Evolutionary conservation across 768 basidiomycete species (phyloP).

Genomic region (Mycena pura): DNA sequence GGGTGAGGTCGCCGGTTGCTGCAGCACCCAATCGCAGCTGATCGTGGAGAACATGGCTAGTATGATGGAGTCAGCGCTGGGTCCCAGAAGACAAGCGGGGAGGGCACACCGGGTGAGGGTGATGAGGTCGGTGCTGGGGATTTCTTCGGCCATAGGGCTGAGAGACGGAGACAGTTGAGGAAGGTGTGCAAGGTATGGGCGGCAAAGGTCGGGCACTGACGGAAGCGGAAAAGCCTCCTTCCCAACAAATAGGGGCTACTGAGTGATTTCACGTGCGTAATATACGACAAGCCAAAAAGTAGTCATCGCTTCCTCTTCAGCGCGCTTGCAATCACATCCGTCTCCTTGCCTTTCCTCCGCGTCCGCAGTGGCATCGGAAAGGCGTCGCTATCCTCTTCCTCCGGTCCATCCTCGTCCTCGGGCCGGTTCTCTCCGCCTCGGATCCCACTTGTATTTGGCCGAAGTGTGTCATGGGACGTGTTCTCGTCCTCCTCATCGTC

Average conservation of each 20-base stretch:
- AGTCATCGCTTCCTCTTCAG: constrained; percentile 70
- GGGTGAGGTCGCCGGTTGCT: constrained; percentile 93
- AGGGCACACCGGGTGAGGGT: constrained; percentile 81
- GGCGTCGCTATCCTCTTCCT: constrained; percentile 75
- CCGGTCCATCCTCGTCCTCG: constrained; percentile 46
- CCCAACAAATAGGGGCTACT: constrained; percentile 2
- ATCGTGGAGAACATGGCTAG: constrained; percentile 86
- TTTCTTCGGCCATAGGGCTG: constrained; percentile 60
- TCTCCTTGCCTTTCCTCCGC: constrained; percentile 67
- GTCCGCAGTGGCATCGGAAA: constrained; percentile 73
- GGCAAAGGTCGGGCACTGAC: neutral
- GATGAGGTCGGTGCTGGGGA: constrained; percentile 86
- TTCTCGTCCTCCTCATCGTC: constrained; percentile 60
- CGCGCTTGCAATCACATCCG: constrained; percentile 51
- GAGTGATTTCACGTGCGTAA: constrained; percentile 43
- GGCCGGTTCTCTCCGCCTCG: constrained; percentile 55
- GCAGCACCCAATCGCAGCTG: constrained; percentile 82
- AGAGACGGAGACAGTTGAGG: neutral
- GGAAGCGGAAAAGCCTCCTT: constrained; percentile 13
- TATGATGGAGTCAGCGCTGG: constrained; percentile 12
- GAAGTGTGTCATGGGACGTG: constrained; percentile 47
- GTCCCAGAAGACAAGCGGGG: neutral
- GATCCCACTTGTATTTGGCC: constrained; percentile 44
- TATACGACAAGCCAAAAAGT: constrained; percentile 13
- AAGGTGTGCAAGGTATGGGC: constrained; percentile 19